Evolutionary conservation across 192 early-diverging fungal species (phyloP).

Genomic region (Geosiphon pyriformis): DNA sequence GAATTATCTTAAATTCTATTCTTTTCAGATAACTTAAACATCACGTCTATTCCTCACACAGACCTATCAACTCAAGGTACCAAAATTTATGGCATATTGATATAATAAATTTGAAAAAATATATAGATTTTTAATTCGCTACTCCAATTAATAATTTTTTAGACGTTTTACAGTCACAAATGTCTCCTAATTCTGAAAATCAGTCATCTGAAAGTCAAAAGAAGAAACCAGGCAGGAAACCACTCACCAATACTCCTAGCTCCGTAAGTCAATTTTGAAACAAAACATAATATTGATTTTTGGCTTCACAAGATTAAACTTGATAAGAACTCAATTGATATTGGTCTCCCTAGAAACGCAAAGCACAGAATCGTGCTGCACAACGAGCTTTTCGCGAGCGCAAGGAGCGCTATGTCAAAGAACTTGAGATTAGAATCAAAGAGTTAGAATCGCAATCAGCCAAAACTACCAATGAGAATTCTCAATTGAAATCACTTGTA

Average conservation of each 20-base stretch:
- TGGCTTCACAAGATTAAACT: too few relatives aligned
- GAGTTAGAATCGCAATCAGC: slow-evolving; percentile 54
- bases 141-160: too few relatives aligned
- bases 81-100: neutral
- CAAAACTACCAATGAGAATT: slow-evolving; percentile 42
- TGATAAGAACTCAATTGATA: too few relatives aligned
- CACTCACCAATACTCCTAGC: slow-evolving; percentile 40
- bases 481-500: slow-evolving; percentile 40
- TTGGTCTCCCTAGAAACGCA: slow-evolving; percentile 55
- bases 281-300: too few relatives aligned
- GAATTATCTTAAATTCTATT: neutral
- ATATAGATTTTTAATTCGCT: too few relatives aligned
- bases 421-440: slow-evolving; percentile 71
- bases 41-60: slow-evolving; percentile 21
- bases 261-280: slow-evolving; percentile 14
- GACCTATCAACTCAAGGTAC: slow-evolving; percentile 17
- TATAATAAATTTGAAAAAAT: neutral
- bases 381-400: slow-evolving; percentile 87
- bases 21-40: slow-evolving; percentile 20
- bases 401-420: slow-evolving; percentile 75
- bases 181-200: neutral
- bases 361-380: slow-evolving; percentile 76
- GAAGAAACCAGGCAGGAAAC: slow-evolving; percentile 59
- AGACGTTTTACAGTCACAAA: neutral
- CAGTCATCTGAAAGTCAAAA: slow-evolving; percentile 15